Base-by-base conservation (phyloP, 495 filamentous ascomycete species). In the Penicillium cosmopolitanum region DNA sequence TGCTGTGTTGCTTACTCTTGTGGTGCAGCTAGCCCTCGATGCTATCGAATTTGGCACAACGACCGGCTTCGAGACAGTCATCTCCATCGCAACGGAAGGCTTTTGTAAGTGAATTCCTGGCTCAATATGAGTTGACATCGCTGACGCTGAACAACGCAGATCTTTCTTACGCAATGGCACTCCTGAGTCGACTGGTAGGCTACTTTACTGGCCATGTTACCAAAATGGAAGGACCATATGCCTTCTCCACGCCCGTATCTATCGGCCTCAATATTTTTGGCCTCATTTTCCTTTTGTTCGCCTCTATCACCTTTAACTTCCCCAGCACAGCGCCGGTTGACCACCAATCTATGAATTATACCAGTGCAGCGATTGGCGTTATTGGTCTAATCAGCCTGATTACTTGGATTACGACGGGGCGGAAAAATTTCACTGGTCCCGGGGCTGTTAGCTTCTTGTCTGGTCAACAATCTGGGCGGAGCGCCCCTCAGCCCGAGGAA, bases 321-420 rank as follows among this genome's bases (percentile, higher is more conserved):
- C 83, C 84, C 0, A 75, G 73, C 5, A 62, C 78, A 2, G 71
- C 58, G 35, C 84, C 84, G 0, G 82, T 86, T 2, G 72, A 66
- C 8, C 65, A 74, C 5, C 72, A 79, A 9, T 80, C 82, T 36
- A 86, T 87, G 84, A 87, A 86, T 55, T 85, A 86, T 60, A 84
- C 82, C 0, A 79, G 73, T 42, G 83, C 84, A 15, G 82, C 84
- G 0, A 73, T 85, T 56, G 84, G 83, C 2, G 71, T 83, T 8
- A 78, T 85, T 53, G 82, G 70, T 47, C 58, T 85, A 16, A 74
- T 87, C 21, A 80, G 75, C 35, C 13, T 77, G 0, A 58, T 83
- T 4, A 84, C 82, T 0, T 87, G 84, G 84, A 48, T 83, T 11
- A 79, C 76, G 5, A 81, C 77, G 11, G 84, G 81, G 0, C 55